A percentile compares a stretch with the other conserved stretches of the same genome.
These are phyloP conservation scores for Rhinocladiella mackenziei DNA, from an alignment of 2,329 filamentous ascomycete species.

Conservation along the genomic window DNA sequence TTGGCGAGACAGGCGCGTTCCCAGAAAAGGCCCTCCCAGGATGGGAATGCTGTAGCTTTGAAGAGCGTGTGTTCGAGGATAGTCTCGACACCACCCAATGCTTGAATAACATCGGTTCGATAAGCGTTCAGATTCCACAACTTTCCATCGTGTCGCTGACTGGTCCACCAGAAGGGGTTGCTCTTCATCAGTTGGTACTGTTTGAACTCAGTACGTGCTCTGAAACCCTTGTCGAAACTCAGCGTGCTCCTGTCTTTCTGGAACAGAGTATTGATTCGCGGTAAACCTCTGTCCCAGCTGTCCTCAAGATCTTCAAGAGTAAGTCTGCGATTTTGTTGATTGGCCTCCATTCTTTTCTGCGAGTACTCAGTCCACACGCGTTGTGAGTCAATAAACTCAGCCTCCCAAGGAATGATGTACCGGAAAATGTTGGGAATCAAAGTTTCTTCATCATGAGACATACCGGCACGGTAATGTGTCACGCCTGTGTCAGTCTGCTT, in stretches of 20 bases:
- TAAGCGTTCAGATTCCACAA: constrained; percentile 96
- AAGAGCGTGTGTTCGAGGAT: constrained; percentile 96
- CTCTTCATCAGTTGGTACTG: constrained; percentile 98
- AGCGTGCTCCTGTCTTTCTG: constrained; percentile 96
- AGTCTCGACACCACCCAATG: constrained; percentile 91
- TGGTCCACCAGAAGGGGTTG: constrained; percentile 99
- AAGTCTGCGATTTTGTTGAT: constrained; percentile 90
- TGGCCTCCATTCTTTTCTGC: constrained; percentile 93
- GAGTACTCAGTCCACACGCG: constrained; percentile 99
- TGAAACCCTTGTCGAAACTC: constrained; percentile 98
- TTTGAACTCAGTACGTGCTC: constrained; percentile 93
- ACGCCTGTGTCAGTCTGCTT: constrained; percentile 97
- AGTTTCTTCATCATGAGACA: constrained; percentile 97
- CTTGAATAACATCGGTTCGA: constrained; percentile 93
- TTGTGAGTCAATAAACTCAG: constrained; percentile 98
- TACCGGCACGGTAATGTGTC: constrained; percentile 93
- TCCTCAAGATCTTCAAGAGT: constrained; percentile 96
- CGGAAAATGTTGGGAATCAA: constrained; percentile 98
- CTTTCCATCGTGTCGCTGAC: constrained; percentile 93
- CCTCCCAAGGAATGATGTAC: constrained; percentile 98
- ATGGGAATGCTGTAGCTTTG: constrained; percentile 93
- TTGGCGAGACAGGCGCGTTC: constrained; percentile 57
- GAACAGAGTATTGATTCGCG: constrained; percentile 97
- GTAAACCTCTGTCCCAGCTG: constrained; percentile 95
- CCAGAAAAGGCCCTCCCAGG: constrained; percentile 96